Evolutionary conservation across 176 grass and related monocot genomes (phyloP).

Genomic region (Melocanna baccifera): DNA sequence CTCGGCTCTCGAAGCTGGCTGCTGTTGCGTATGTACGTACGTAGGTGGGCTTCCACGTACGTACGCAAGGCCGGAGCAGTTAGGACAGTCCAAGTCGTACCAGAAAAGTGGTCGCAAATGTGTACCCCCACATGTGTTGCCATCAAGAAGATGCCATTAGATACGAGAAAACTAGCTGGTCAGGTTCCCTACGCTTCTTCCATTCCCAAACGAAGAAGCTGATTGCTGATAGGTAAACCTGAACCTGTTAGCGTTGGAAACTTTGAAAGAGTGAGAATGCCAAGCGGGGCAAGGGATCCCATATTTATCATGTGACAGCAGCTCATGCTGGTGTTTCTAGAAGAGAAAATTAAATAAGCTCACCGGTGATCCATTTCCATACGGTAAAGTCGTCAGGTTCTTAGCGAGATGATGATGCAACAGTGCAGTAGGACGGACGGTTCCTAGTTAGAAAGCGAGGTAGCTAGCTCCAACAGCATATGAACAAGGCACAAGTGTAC

Average conservation of each 20-base stretch:
- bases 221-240: not conserved
- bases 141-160: slow-evolving; percentile 38
- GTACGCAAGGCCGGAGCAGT: not conserved
- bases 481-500: not conserved
- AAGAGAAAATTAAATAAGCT: not conserved
- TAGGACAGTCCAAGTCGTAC: slow-evolving; percentile 27
- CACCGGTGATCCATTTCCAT: slow-evolving; percentile 30
- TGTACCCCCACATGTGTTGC: slow-evolving; percentile 8
- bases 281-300: slow-evolving; percentile 24
- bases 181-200: slow-evolving; percentile 10
- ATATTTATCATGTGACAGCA: slow-evolving; percentile 31
- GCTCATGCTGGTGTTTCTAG: not conserved
- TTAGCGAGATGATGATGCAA: not conserved
- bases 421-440: not conserved
- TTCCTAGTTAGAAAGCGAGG: not conserved
- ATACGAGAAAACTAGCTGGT: slow-evolving; percentile 32
- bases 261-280: not conserved
- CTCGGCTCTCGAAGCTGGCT: not conserved
- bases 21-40: slow-evolving; percentile 17
- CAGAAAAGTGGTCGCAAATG: slow-evolving; percentile 13
- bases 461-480: slow-evolving; percentile 14
- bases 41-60: slow-evolving; percentile 1
- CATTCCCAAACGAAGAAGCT: not conserved
- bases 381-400: slow-evolving; percentile 13
- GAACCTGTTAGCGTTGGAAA: not conserved